Evolutionary conservation across 352 stramenopile species (phyloP).

Genomic region (Peronosclerospora sorghi): DNA sequence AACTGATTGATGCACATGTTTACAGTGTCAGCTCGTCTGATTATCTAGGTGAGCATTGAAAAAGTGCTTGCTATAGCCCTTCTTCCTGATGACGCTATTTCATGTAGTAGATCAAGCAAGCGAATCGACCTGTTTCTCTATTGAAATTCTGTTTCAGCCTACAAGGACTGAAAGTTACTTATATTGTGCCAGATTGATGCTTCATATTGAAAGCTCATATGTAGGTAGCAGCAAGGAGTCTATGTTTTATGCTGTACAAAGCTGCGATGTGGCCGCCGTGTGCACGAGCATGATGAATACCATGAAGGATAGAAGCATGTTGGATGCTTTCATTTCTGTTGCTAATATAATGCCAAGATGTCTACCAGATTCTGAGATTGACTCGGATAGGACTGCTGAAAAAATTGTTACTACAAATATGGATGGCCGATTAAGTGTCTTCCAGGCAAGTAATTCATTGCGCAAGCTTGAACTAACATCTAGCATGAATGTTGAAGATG

Average conservation of each 20-base stretch:
- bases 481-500: constrained; percentile 13
- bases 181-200: constrained; percentile 42
- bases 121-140: constrained; percentile 28
- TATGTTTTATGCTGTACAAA: constrained; percentile 38
- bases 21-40: constrained; percentile 49
- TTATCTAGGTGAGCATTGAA: constrained; percentile 39
- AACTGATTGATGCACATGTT: constrained; percentile 40
- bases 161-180: constrained; percentile 30
- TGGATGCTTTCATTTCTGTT: constrained; percentile 19
- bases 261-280: constrained; percentile 37
- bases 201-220: constrained; percentile 32
- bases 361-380: background rate
- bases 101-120: constrained; percentile 40
- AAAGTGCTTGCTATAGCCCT: background rate
- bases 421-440: constrained; percentile 26
- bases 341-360: constrained; percentile 17
- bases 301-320: constrained; percentile 10
- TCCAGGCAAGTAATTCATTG: constrained; percentile 23
- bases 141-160: constrained; percentile 58
- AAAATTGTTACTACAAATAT: constrained; percentile 35
- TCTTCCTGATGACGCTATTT: constrained; percentile 1
- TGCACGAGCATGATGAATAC: constrained; percentile 41
- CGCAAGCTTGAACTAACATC: constrained; percentile 23
- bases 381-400: constrained; percentile 2
- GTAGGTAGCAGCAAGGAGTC: constrained; percentile 11